phyloP scores from a whole-genome alignment of 2,329 filamentous ascomycete species.

The Botrytis byssoidea region DNA sequence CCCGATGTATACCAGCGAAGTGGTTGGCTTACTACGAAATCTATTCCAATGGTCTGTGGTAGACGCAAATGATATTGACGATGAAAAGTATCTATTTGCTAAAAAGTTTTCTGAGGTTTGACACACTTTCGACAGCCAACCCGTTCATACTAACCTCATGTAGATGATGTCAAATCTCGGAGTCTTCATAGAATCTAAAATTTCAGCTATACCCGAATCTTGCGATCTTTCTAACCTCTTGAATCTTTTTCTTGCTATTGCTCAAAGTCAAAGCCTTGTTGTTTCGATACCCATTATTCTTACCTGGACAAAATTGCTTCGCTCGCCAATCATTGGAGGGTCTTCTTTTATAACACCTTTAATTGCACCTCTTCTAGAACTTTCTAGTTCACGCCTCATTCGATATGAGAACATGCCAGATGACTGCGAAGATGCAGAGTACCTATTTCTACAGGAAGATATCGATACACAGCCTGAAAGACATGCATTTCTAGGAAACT shows the following conservation, averaged over 20 bases:
- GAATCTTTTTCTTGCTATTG: slow-evolving; percentile 73
- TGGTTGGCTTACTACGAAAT: slow-evolving; percentile 67
- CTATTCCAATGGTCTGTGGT: slow-evolving; percentile 80
- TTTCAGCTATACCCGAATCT: slow-evolving; percentile 60
- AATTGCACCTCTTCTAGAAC: slow-evolving; percentile 75
- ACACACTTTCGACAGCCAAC: slow-evolving; percentile 4
- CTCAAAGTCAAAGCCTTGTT: slow-evolving; percentile 82
- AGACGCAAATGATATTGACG: slow-evolving; percentile 79
- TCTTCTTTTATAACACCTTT: slow-evolving; percentile 59
- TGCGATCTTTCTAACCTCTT: slow-evolving; percentile 74
- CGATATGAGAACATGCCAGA: slow-evolving; percentile 85
- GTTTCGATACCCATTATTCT: slow-evolving; percentile 92
- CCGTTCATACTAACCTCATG: slow-evolving; percentile 19
- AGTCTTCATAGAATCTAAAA: slow-evolving; percentile 78
- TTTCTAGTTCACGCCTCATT: slow-evolving; percentile 79
- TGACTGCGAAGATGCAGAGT: slow-evolving; percentile 74
- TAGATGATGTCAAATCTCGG: slow-evolving; percentile 84
- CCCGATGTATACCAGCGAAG: slow-evolving; percentile 73
- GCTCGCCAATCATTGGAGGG: slow-evolving; percentile 66
- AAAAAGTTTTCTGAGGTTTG: slow-evolving; percentile 91
- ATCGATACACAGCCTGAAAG: slow-evolving; percentile 92
- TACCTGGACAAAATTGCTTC: slow-evolving; percentile 81
- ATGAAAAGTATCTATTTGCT: slow-evolving; percentile 85
- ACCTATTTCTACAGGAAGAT: slow-evolving; percentile 84
- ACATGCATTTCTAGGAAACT: slow-evolving; percentile 94